Evolutionary conservation across 768 basidiomycete species (phyloP), one percentile per base, ranked within the genome.

Genomic region (Crepidotus variabilis): DNA sequence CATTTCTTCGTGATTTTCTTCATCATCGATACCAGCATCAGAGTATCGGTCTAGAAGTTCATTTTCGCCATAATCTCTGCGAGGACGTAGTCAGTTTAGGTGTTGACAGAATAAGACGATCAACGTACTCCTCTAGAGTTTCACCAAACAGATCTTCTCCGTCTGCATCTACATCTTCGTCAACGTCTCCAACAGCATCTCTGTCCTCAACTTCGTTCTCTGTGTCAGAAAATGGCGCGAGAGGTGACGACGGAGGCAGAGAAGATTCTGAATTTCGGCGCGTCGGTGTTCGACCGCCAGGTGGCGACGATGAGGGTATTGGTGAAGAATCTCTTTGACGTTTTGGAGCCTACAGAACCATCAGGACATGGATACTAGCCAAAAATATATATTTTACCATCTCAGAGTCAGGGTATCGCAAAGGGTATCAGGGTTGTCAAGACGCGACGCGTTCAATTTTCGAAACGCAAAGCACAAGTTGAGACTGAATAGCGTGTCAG

Each of bases 101-200:
- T 61, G 51, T 22, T 50, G 48, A 60, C 21, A 52, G 24, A 39
- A 18, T 49, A 36, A 46, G 28, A 46, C 11, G 52, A 36, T 33
- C 57, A 34, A 58, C 84, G 62, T 67, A 92, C 95, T 79, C 80
- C 69, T 89, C 83, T 57, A 92, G 71, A 50, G 75, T 78, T n/a
- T 94, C 85, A 33, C 80, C 90, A 70, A 95, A 98, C 45, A 99
- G 83, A 73, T 98, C 96, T 70, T 98, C 96, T 35, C 91, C 92
- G 21, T 91, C 89, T n/a, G 81, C 93, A 10, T 88, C 90, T 16
- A 84, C 90, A 5, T 85, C 90, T 20, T 76, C 87, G 51, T 85
- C 85, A 13, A 83, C 72, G 63, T 88, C 84, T 54, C 69, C 75
- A 3, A 89, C 78, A 1, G 78, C 83, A 61, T 89, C 86, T 9